phyloP scores from a whole-genome alignment of 495 filamentous ascomycete genomes.

The Daldinia caldariorum region DNA sequence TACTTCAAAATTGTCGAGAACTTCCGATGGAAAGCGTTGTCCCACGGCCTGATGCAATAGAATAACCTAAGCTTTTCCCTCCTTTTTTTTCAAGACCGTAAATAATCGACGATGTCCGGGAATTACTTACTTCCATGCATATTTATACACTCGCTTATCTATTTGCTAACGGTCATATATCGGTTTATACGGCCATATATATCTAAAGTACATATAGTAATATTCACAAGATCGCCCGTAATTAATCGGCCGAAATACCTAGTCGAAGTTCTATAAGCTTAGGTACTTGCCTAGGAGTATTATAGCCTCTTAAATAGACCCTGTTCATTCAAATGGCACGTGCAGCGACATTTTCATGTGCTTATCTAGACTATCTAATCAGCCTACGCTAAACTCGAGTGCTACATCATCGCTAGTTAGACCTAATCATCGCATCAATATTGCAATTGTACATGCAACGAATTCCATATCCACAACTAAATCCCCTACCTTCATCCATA shows the following conservation, averaged over 20 bases:
- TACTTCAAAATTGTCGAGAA: slow-evolving; percentile 12
- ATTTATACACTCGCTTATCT: not conserved
- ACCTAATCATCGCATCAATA: too few species aligned
- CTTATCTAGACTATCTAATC: too few species aligned
- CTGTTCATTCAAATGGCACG: slow-evolving; percentile 20
- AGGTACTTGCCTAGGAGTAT: too few species aligned
- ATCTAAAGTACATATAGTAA: not conserved
- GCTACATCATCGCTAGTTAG: slow-evolving; percentile 4
- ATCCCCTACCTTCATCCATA: not conserved
- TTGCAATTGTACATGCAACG: too few species aligned
- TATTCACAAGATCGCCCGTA: slow-evolving; percentile 33
- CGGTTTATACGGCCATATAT: not conserved
- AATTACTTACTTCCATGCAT: too few species aligned
- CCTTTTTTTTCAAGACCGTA: not conserved
- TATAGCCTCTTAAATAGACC: too few species aligned
- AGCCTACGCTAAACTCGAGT: too few species aligned
- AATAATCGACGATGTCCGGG: not conserved
- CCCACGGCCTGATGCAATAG: not conserved
- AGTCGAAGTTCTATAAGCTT: slow-evolving; percentile 1
- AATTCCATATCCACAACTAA: not conserved
- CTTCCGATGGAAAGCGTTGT: slow-evolving; percentile 32
- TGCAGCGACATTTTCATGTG: slow-evolving; percentile 5
- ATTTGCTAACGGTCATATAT: not conserved
- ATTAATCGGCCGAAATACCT: slow-evolving; percentile 28
- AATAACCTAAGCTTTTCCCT: not conserved